Percentiles rank a stretch among this genome's conserved stretches.
phyloP scores from a whole-genome alignment of 129 eudicot species.

The Artemisia argyi region DNA sequence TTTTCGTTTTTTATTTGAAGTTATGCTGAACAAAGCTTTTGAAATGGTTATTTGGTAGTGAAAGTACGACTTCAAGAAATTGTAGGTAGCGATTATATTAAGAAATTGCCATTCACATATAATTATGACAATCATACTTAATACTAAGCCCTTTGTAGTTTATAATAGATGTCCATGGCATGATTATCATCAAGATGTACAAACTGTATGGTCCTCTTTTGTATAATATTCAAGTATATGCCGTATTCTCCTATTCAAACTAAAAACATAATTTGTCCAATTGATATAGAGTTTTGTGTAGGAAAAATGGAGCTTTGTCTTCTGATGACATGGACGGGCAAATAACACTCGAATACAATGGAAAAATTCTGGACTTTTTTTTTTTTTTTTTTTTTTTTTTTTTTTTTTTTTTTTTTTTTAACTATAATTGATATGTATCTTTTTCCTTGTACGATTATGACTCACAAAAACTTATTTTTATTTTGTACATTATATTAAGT shows the following conservation, averaged over 20 bases:
- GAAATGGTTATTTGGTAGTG: no score
- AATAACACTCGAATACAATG: slow-evolving; percentile 87
- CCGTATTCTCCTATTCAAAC: not conserved
- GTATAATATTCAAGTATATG: not conserved
- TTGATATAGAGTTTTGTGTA: slow-evolving; percentile 33
- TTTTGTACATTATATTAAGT: no score
- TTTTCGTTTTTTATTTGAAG: no score
- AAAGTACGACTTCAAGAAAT: slow-evolving; percentile 36
- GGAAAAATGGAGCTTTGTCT: slow-evolving; percentile 52
- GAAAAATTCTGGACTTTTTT: slow-evolving; percentile 65
- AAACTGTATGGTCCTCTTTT: slow-evolving; percentile 57
- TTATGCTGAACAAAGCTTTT: no score
- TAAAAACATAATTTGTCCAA: not conserved
- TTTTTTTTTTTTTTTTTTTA: no score
- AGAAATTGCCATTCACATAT: not conserved
- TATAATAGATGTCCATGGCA: slow-evolving; percentile 77
- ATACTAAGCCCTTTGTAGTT: slow-evolving; percentile 49
- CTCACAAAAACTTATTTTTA: no score
- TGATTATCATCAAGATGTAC: no score
- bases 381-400: no score
- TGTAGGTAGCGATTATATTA: no score
- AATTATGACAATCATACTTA: slow-evolving; percentile 14
- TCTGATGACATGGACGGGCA: slow-evolving; percentile 40
- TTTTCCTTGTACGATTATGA: no score
- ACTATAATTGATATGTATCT: no score